These are phyloP conservation scores for Lenwebbia sp. DNA, from an alignment of 345 rosid genomes.

Conservation along the genomic window DNA sequence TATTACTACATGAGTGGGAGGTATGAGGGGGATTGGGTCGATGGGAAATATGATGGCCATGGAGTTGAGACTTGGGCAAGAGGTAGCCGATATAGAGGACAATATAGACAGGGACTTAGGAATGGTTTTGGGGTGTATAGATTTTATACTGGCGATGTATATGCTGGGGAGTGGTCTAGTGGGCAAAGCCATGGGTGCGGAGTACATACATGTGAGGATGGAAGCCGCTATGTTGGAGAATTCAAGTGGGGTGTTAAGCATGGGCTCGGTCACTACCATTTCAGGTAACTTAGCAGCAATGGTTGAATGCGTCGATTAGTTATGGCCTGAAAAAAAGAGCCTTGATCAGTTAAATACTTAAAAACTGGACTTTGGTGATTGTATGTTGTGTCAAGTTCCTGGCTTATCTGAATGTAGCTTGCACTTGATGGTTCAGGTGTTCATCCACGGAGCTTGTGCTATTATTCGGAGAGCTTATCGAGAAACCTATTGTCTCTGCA, in stretches of 20 bases:
- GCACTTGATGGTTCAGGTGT: background rate
- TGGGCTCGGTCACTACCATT: conserved; percentile 90
- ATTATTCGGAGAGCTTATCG: background rate
- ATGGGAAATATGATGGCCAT: conserved; percentile 80
- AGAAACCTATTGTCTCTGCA: background rate
- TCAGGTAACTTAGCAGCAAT: conserved; percentile 40
- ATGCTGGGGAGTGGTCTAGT: conserved; percentile 93
- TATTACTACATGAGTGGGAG: conserved; percentile 89
- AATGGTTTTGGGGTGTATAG: conserved; percentile 84
- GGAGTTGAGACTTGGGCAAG: conserved; percentile 98
- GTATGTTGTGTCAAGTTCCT: background rate
- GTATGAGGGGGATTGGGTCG: conserved; percentile 91
- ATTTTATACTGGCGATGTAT: conserved; percentile 90
- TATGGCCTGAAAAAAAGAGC: background rate
- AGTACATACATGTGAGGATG: conserved; percentile 92
- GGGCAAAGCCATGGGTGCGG: conserved; percentile 99
- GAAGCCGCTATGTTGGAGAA: conserved; percentile 85
- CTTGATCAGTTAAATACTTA: background rate
- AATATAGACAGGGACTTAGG: conserved; percentile 76
- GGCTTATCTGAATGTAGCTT: background rate
- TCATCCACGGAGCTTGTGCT: background rate
- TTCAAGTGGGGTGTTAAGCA: conserved; percentile 98
- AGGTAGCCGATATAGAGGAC: conserved; percentile 90
- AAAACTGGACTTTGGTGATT: background rate
- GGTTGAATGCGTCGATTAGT: background rate